These are phyloP conservation scores for Coemansia sp. DNA, from an alignment of 371 early-diverging fungal genomes.

Conservation along the genomic window DNA sequence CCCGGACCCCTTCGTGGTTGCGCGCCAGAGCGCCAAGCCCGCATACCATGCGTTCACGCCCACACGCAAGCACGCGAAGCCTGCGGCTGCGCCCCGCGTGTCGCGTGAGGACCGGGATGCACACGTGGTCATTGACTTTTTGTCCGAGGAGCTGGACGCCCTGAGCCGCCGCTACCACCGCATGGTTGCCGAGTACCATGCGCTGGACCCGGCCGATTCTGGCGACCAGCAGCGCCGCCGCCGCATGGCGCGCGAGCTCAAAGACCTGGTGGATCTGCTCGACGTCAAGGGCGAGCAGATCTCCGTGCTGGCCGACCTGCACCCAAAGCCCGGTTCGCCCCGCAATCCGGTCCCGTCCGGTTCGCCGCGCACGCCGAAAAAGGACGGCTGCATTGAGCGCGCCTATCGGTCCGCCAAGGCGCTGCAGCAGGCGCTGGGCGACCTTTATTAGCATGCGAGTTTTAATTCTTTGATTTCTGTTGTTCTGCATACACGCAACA, in stretches of 20 bases:
- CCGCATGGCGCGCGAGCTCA: constrained; percentile 39
- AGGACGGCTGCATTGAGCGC: constrained; percentile 17
- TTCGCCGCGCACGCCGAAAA: not conserved
- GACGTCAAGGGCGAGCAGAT: constrained; percentile 51
- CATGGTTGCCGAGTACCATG: constrained; percentile 30
- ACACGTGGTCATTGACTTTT: constrained; percentile 26
- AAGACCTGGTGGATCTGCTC: constrained; percentile 44
- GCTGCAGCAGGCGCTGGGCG: constrained; percentile 38
- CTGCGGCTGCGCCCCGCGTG: not conserved
- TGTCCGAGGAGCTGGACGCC: constrained; percentile 43
- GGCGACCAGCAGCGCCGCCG: constrained; percentile 27
- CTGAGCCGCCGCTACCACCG: constrained; percentile 47
- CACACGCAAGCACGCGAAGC: constrained; percentile 1
- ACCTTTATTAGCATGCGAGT: constrained; percentile 14
- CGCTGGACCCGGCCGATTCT: constrained; percentile 19
- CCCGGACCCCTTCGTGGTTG: not conserved
- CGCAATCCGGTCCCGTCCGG: not conserved
- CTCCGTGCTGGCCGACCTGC: constrained; percentile 31
- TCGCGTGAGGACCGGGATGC: not conserved
- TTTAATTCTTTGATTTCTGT: not conserved
- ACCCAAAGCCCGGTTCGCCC: constrained; percentile 7
- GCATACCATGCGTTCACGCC: constrained; percentile 34
- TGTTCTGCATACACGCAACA: not conserved
- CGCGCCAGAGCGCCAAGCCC: not conserved
- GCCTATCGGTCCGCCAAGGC: constrained; percentile 29